Evolutionary conservation across 176 grass and related monocot species (phyloP), one percentile per base, ranked within the genome.

Genomic region (Oryza rufipogon): DNA sequence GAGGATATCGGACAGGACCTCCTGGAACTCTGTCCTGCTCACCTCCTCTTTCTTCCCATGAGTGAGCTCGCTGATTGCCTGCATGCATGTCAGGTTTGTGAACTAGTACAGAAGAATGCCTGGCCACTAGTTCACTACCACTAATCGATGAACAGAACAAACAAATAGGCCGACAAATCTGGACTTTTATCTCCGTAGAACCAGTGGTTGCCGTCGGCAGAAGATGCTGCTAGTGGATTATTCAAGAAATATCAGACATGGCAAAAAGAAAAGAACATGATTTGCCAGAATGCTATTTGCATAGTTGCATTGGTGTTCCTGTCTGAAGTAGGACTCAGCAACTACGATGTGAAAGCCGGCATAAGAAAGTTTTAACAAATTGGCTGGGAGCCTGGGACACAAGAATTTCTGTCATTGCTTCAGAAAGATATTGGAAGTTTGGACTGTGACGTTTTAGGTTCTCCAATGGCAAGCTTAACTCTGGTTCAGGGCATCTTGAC

Each of bases 21-120:
- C 96, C 48, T 89, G 89, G 83, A 95, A 93, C 85, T 89, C 93
- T 39, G 87, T 82, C 82, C 84, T 98, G 83, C 83, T 98, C 78
- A 95, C 96, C 66, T 91, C 82, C 19, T 89, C 89, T 66, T 92
- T 85, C 80, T 77, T 87, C 15, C 89, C 96, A 52, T 93, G 91
- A 25, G 89, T 90, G 54, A 93, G 76, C 80, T 95, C 96, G 75
- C 80, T 90, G 77, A 98, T 70, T 13, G 88, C 96, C 96, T 95
- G 70, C 89, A 91, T 71, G 13, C 25, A 61, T 23, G 19, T 68
- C 25, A 77, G 58, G 44, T 65, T 64, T 83, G 41, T 6, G 28
- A 32, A 32, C 2, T 32, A 32, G 30, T 32, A 41, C 7, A 41
- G 19, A 22, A 52, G 28, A 79, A 66, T 67, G 61, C 15, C 32